Evolutionary conservation across 1,139 yeast species (phyloP).

Genomic region (Saccharomyces pastorianus): DNA sequence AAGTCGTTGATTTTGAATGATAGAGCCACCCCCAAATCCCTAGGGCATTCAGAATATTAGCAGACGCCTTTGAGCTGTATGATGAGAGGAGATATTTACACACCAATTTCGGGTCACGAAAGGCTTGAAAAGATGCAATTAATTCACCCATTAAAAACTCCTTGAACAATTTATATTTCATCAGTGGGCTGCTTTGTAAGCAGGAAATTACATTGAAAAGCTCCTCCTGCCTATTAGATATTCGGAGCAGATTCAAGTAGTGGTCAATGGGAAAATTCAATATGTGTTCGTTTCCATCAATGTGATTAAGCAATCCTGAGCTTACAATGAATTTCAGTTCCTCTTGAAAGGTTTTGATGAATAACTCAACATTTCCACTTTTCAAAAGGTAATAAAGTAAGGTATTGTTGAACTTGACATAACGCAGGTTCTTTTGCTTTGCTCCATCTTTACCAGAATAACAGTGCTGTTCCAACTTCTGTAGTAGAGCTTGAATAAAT

Average conservation of each 20-base stretch:
- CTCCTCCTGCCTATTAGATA: background rate
- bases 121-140: background rate
- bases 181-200: background rate
- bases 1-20: background rate
- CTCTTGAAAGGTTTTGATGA: slow-evolving; percentile 13
- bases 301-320: background rate
- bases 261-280: slow-evolving; percentile 16
- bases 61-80: background rate
- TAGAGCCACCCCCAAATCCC: slow-evolving; percentile 1
- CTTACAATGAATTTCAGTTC: slow-evolving; percentile 9
- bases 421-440: slow-evolving; percentile 1
- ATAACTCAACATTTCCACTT: slow-evolving; percentile 14
- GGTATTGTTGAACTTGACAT: slow-evolving; percentile 16
- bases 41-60: background rate
- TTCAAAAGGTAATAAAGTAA: slow-evolving; percentile 15
- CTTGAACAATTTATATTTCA: background rate
- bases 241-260: slow-evolving; percentile 14
- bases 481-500: slow-evolving; percentile 20
- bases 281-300: slow-evolving; percentile 6
- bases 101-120: background rate
- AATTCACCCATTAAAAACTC: background rate
- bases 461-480: slow-evolving; percentile 14
- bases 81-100: slow-evolving; percentile 2
- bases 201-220: background rate
- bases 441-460: background rate